Base-by-base conservation (phyloP, 495 filamentous ascomycete genomes). In the Chaetomium tenue region DNA sequence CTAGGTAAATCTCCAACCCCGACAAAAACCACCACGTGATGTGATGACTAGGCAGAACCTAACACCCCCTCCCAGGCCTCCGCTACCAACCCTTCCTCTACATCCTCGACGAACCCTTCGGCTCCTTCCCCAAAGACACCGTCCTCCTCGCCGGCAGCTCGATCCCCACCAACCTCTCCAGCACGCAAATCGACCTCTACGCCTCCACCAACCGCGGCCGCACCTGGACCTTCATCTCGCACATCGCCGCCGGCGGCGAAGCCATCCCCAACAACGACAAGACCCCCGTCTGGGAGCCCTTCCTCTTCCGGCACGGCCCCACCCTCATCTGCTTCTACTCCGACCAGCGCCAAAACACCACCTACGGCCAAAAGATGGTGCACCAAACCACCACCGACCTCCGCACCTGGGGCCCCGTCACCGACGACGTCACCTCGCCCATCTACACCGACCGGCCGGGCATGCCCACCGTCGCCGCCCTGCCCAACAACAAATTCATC, bases 221-320 rank as follows among this genome's bases (percentile, higher is more conserved):
- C 39, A 87, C 83, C 5, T 91, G 87, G 88, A 70, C 84, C 28
- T 91, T 90, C 63, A 78, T 90, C 47, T 85, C 82, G 51, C 81
- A 85, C 67, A 82, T 89, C 53, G 87, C 87, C 2, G 70, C 77
- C n/a, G 89, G 88, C 15, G 89, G 87, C 16, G 77, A 77, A 50
- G 85, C 87, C 0, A 67, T 75, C 23, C 86, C 89, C 0, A 76
- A 81, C 60, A 89, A 89, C 70, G 88, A 86, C 5, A 59, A 82
- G 44, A 87, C 86, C 0, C 86, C 88, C 3, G 82, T 90, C 7
- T 90, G 88, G 88, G 88, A 91, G 72, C 88, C 88, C 0, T 89
- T 86, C 70, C 71, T 90, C 22, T 66, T 89, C 76, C 69, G 22
- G 18, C 72, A 84, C 68, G 76, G 88, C 28, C 75, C 81, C 53